Base-by-base conservation (phyloP, 1,284 basidiomycete genomes). In the Pholiota adiposa region DNA sequence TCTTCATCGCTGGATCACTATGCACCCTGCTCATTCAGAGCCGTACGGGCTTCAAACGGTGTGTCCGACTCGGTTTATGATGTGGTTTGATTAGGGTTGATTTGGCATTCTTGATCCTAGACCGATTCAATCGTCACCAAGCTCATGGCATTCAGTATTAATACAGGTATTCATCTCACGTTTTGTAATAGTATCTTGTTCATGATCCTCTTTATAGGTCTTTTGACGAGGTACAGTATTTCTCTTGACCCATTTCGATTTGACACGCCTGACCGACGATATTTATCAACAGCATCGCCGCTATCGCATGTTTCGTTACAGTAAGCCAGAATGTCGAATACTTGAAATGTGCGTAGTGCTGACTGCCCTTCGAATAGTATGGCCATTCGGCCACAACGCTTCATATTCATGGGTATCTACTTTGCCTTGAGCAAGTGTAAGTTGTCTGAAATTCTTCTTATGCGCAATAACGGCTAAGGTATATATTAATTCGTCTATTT, bases 401-500 rank as follows among this genome's bases (percentile, higher is more conserved):
- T 74, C 52, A 71, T 70, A 16, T 74, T 71, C 58, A 68, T 75
- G 52, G 72, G 68, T 2, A 66, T 74, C 19, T 74, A 73, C 54
- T 72, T 73, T 55, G 63, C 66, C 12, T 60, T 73, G 25, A 70
- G 69, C 52, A 73, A 75, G 63, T 46, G 72, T 73, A 51, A n/a
- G n/a, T n/a, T 46, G 36, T 27, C n/a, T n/a, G n/a, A n/a, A n/a
- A 43, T 52, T 31, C 36, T 31, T 31, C 29, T 31, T 31, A 31
- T 31, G 11, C 5, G 11, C 11, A 31, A 31, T 4, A 31, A 31
- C 29, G 4, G 29, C 29, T 31, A n/a, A n/a, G 29, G 29, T 31
- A 31, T 11, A 31, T 21, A 23, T 12, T n/a, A 11, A 16, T 16
- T 40, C 21, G 21, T 25, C 18, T 16, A 21, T 27, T 3, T 11